Evolutionary conservation across 176 grass and related monocot genomes (phyloP).

Genomic region (Cenchrus americanus): DNA sequence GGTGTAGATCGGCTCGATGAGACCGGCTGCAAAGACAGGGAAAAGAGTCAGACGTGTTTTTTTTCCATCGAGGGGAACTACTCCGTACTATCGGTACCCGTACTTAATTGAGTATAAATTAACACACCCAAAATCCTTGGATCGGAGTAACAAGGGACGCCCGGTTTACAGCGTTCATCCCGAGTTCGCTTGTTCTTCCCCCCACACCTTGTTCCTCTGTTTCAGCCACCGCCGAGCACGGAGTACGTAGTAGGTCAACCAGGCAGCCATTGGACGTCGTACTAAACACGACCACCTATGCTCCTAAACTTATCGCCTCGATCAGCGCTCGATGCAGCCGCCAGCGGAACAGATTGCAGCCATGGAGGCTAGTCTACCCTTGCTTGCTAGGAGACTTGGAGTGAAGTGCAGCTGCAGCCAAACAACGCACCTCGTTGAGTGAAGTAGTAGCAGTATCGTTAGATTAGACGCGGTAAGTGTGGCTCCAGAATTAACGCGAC

Average conservation of each 20-base stretch:
- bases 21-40: background rate
- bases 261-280: conserved; percentile 17
- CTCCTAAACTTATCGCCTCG: background rate
- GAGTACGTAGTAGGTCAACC: conserved; percentile 2
- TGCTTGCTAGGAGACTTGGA: background rate
- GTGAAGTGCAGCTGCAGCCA: background rate
- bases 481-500: background rate
- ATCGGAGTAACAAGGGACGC: background rate
- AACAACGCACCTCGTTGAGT: background rate
- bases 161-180: background rate
- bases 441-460: background rate
- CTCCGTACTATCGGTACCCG: background rate
- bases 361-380: background rate
- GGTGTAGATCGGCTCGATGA: background rate
- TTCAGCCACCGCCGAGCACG: background rate
- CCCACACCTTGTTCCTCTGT: background rate
- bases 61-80: background rate
- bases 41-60: background rate
- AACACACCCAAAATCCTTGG: background rate
- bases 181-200: background rate
- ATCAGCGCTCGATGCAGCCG: conserved; percentile 20
- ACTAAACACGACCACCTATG: conserved; percentile 8
- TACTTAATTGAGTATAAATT: background rate
- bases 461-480: background rate
- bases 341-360: background rate